A percentile compares a stretch with the other conserved stretches of the same genome.
Evolutionary conservation across 768 basidiomycete genomes (phyloP).

Genomic region (Lentinula boryana): DNA sequence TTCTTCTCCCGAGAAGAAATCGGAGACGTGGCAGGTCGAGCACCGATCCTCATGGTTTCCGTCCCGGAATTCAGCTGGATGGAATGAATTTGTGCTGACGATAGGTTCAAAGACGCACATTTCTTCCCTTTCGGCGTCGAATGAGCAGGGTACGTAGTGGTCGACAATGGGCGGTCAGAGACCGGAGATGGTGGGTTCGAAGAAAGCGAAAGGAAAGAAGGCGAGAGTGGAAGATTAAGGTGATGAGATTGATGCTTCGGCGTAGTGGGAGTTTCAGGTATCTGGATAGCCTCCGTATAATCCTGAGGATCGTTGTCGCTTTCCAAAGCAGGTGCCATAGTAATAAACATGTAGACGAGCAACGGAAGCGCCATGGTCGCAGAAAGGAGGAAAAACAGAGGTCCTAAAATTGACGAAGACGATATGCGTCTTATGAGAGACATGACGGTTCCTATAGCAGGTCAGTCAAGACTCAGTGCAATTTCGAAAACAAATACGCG

Average conservation of each 20-base stretch:
- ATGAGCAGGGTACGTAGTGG: neutral
- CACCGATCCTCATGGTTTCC: neutral
- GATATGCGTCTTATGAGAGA: neutral
- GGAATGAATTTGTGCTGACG: neutral
- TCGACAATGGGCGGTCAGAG: neutral
- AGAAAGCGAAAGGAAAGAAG: neutral
- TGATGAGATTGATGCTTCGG: neutral
- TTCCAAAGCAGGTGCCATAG: neutral
- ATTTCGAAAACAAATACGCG: neutral
- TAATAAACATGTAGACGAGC: neutral
- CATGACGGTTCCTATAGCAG: neutral
- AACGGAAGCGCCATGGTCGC: slow-evolving; percentile 1
- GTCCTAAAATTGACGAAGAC: neutral
- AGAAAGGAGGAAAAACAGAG: neutral
- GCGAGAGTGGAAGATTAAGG: neutral
- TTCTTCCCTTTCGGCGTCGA: neutral
- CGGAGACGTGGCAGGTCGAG: neutral
- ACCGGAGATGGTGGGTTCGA: neutral
- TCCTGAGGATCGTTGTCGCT: neutral
- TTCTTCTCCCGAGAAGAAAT: neutral
- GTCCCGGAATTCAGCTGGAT: neutral
- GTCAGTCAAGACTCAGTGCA: neutral
- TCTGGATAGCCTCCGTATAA: neutral
- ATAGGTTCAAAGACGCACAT: neutral
- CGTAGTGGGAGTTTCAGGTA: neutral